Percentiles rank a stretch among this genome's conserved stretches.
phyloP scores from a whole-genome alignment of 2,329 filamentous ascomycete species.

The Lachnellula hyalina region DNA sequence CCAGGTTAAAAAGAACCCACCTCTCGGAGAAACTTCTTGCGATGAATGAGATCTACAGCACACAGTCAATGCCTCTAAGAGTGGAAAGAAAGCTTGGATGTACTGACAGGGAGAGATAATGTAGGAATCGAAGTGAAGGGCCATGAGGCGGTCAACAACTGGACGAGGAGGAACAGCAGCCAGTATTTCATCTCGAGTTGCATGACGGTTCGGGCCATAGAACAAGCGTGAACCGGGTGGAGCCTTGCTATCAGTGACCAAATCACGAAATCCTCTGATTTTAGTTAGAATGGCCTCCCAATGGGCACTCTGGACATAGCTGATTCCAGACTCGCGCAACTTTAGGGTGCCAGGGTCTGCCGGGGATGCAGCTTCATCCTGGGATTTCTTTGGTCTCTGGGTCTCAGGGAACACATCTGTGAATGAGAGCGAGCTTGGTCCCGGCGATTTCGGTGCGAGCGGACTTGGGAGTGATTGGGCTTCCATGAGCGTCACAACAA shows the following conservation, averaged over 20 bases:
- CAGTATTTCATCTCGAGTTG: constrained; percentile 28
- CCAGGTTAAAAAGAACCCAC: constrained; percentile 20
- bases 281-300: constrained; percentile 30
- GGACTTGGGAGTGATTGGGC: constrained; percentile 18
- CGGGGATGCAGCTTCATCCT: constrained; percentile 20
- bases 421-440: constrained; percentile 17
- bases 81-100: constrained; percentile 16
- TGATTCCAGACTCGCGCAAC: constrained; percentile 24
- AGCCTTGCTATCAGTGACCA: constrained; percentile 20
- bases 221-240: constrained; percentile 23
- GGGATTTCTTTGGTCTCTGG: constrained; percentile 15
- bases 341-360: constrained; percentile 26
- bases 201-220: constrained; percentile 24
- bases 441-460: constrained; percentile 14
- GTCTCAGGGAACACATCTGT: constrained; percentile 19
- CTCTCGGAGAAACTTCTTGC: constrained; percentile 27
- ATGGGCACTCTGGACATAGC: constrained; percentile 30
- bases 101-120: constrained; percentile 24
- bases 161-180: constrained; percentile 26
- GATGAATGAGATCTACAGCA: constrained; percentile 26
- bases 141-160: constrained; percentile 27
- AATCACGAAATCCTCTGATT: constrained; percentile 26
- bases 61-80: constrained; percentile 19
- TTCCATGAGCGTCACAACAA: constrained; percentile 25
- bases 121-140: constrained; percentile 26